Conservation (phyloP, 805 yeast species). For the Yamadazyma akitaensis region DNA sequence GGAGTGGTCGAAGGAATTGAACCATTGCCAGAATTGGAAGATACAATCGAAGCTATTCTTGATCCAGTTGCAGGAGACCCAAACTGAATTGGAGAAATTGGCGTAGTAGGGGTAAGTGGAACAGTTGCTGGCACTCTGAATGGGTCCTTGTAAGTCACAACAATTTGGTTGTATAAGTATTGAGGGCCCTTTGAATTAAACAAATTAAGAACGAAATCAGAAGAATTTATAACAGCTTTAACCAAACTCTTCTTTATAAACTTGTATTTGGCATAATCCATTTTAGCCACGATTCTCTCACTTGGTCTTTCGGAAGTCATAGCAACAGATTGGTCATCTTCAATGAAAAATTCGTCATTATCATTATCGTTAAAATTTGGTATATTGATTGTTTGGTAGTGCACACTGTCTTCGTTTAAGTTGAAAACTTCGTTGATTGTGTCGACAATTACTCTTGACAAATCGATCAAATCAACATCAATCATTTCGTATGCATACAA, state of each 20-base stretch:
- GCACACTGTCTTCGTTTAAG: conserved; percentile 17
- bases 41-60: background rate
- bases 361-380: conserved; percentile 6
- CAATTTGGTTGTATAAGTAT: conserved; percentile 21
- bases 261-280: conserved; percentile 18
- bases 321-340: background rate
- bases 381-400: conserved; percentile 23
- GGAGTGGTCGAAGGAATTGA: background rate
- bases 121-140: conserved; percentile 6
- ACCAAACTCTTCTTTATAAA: conserved; percentile 26
- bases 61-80: background rate
- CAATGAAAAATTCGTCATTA: conserved; percentile 12
- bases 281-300: background rate
- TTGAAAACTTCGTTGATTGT: conserved; percentile 29
- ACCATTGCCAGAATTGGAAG: background rate
- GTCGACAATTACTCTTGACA: conserved; percentile 31
- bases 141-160: conserved; percentile 12
- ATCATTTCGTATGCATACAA: conserved; percentile 46
- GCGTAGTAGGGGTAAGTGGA: conserved; percentile 8
- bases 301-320: background rate
- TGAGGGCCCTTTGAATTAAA: conserved; percentile 30
- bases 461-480: conserved; percentile 26
- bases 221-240: conserved; percentile 24
- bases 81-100: conserved; percentile 3
- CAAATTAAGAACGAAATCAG: conserved; percentile 25